Evolutionary conservation across 2,329 filamentous ascomycete genomes (phyloP).

Genomic region (Samsoniella hepiali): DNA sequence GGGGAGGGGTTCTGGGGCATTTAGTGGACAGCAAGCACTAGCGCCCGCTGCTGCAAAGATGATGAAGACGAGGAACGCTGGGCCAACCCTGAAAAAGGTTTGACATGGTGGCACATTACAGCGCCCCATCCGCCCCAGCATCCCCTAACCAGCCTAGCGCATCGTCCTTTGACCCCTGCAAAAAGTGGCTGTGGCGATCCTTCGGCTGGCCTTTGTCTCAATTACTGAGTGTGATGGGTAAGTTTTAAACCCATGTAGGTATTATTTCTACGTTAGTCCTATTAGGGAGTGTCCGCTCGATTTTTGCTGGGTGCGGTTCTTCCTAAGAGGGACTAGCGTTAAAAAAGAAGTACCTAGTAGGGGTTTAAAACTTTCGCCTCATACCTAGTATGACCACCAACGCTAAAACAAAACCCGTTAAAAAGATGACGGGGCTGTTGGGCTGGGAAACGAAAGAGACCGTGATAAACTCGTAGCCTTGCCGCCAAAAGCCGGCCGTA

Average conservation of each 20-base stretch:
- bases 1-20: neutral
- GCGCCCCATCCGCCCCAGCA: neutral
- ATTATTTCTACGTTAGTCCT: no score
- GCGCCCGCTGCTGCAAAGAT: neutral
- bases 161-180: neutral
- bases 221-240: no score
- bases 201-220: no score
- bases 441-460: neutral
- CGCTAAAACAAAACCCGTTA: no score
- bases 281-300: no score
- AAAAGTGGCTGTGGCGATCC: neutral
- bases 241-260: no score
- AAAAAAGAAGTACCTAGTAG: no score
- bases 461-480: neutral
- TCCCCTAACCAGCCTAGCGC: neutral
- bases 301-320: no score
- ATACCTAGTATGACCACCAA: no score
- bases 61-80: conserved; percentile 1
- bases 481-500: neutral
- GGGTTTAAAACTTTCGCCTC: no score
- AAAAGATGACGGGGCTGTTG: no score
- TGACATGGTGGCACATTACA: neutral
- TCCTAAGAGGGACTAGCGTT: no score
- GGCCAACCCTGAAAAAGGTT: neutral
- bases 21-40: neutral